phyloP scores from a whole-genome alignment of 78 protist species.

The Fonticula alba region DNA sequence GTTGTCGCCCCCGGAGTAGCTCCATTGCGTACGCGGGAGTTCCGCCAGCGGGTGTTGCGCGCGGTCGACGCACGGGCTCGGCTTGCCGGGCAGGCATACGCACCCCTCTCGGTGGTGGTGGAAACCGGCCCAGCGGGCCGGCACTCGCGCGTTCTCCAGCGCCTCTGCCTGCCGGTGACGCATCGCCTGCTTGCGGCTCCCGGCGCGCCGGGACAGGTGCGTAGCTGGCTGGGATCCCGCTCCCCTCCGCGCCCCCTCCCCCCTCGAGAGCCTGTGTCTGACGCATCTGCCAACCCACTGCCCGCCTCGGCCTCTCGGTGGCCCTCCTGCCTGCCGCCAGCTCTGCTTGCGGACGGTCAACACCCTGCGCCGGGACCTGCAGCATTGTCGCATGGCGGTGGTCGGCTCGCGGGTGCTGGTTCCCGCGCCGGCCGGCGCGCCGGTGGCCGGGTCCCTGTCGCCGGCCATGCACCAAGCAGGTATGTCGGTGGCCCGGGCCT shows the following conservation, averaged over 20 bases:
- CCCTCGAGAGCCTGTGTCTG: too few relatives aligned
- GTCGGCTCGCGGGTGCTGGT: neutral
- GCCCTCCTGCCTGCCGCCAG: conserved; percentile 15
- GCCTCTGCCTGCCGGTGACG: conserved; percentile 40
- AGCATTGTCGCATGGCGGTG: neutral
- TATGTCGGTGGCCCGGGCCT: too few relatives aligned
- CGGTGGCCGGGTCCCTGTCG: conserved; percentile 12
- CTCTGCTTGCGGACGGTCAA: neutral
- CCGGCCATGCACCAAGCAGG: conserved; percentile 43
- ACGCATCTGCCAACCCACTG: conserved; percentile 6
- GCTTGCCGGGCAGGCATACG: too few relatives aligned
- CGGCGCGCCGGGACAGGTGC: conserved; percentile 63
- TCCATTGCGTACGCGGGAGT: too few relatives aligned
- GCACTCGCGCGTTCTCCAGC: conserved; percentile 26
- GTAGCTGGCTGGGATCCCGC: too few relatives aligned
- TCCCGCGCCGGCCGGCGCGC: conserved; percentile 23
- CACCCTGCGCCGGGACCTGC: neutral
- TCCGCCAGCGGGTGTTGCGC: too few relatives aligned
- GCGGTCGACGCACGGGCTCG: too few relatives aligned
- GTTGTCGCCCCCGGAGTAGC: too few relatives aligned
- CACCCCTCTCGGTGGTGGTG: too few relatives aligned
- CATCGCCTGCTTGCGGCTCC: conserved; percentile 23
- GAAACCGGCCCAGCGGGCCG: conserved; percentile 15
- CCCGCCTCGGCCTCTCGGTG: conserved; percentile 3
- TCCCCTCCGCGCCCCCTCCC: too few relatives aligned